Conservation (phyloP, 2,329 filamentous ascomycete species). For the Colletotrichum sp. region DNA sequence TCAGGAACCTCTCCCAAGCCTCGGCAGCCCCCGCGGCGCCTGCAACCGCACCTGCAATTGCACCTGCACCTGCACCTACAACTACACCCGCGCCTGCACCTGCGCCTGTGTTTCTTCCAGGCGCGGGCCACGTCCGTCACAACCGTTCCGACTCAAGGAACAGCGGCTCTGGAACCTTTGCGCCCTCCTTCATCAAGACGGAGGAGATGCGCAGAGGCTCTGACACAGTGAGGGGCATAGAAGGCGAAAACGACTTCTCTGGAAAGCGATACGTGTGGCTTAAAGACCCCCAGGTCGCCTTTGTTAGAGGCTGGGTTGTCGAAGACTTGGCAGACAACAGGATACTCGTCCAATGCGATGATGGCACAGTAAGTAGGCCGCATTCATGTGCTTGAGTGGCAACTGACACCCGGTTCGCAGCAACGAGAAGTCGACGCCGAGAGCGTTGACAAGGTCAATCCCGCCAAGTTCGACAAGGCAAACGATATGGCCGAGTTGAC, state of each 20-base stretch:
- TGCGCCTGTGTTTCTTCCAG: slow-evolving; percentile 43
- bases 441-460: slow-evolving; percentile 97
- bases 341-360: slow-evolving; percentile 89
- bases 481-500: slow-evolving; percentile 99
- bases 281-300: slow-evolving; percentile 83
- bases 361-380: slow-evolving; percentile 75
- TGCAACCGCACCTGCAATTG: slow-evolving; percentile 30
- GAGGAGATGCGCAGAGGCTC: slow-evolving; percentile 71
- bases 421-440: slow-evolving; percentile 88
- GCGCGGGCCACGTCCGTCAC: slow-evolving; percentile 41
- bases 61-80: slow-evolving; percentile 31
- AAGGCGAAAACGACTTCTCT: slow-evolving; percentile 98
- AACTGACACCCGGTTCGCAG: slow-evolving; percentile 44
- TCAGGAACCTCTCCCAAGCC: slow-evolving; percentile 72
- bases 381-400: neutral
- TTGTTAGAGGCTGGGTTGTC: slow-evolving; percentile 90
- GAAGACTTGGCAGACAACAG: slow-evolving; percentile 75
- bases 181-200: slow-evolving; percentile 92
- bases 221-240: slow-evolving; percentile 73
- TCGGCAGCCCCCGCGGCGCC: slow-evolving; percentile 48
- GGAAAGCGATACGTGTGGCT: slow-evolving; percentile 99
- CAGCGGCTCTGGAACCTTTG: slow-evolving; percentile 82
- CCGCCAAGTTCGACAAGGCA: slow-evolving; percentile 98
- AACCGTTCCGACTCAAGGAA: slow-evolving; percentile 67
- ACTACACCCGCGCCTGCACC: slow-evolving; percentile 46